Conservation (phyloP, 1,284 basidiomycete genomes). For the Taiwanofungus camphoratus region DNA sequence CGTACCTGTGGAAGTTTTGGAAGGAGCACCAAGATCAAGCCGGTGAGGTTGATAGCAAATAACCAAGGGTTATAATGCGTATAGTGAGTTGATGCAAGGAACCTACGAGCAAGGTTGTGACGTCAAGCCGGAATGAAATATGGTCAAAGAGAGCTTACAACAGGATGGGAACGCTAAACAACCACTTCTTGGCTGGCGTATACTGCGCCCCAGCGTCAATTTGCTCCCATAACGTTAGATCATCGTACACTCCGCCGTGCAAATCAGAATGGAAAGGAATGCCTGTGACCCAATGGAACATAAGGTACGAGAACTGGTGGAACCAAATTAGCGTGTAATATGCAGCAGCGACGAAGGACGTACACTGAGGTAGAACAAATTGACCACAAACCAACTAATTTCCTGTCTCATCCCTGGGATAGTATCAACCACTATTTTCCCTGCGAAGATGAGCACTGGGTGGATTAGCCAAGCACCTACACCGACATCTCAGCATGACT, state of each 20-base stretch:
- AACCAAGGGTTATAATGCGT: conserved; percentile 92
- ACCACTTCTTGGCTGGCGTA: conserved; percentile 98
- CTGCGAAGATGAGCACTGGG: conserved; percentile 84
- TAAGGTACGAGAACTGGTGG: conserved; percentile 84
- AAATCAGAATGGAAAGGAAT: conserved; percentile 90
- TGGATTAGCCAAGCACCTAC: conserved; percentile 98
- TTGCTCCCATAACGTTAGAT: conserved; percentile 98
- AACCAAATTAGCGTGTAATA: conserved; percentile 4
- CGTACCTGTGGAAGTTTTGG: conserved; percentile 91
- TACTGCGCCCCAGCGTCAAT: conserved; percentile 98
- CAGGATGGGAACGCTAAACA: conserved; percentile 85
- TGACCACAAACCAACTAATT: conserved; percentile 94
- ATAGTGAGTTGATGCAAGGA: conserved; percentile 97
- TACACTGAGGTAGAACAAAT: conserved; percentile 88
- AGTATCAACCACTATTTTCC: conserved; percentile 92
- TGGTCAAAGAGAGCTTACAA: conserved; percentile 72
- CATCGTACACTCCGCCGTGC: conserved; percentile 92
- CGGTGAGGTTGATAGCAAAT: conserved; percentile 88
- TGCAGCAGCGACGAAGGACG: conserved; percentile 28
- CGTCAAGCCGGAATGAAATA: no score
- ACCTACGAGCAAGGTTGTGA: conserved; percentile 45
- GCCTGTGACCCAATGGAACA: conserved; percentile 99
- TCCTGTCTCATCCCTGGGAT: conserved; percentile 93
- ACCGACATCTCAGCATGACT: conserved; percentile 1
- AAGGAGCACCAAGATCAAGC: conserved; percentile 82